Evolutionary conservation across 1,284 basidiomycete species (phyloP).

Genomic region (Cystobasidium pallidum): DNA sequence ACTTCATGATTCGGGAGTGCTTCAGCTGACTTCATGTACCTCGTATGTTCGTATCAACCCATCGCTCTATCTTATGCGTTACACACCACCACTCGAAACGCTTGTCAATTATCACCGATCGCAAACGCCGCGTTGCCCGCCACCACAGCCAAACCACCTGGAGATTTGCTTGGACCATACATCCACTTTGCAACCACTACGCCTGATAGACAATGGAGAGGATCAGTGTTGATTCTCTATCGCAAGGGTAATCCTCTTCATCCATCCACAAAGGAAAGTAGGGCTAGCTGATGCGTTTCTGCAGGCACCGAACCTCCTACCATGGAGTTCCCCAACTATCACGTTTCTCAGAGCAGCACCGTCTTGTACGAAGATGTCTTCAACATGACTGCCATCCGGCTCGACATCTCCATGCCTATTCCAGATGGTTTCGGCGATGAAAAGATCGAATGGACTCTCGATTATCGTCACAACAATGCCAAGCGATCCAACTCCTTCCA

Average conservation of each 20-base stretch:
- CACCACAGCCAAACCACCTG: conserved; percentile 37
- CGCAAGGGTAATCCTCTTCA: conserved; percentile 14
- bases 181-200: conserved; percentile 41
- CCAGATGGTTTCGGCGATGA: conserved; percentile 42
- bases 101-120: not conserved
- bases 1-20: not conserved
- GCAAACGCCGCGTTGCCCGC: not conserved
- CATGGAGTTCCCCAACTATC: conserved; percentile 27
- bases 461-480: conserved; percentile 6
- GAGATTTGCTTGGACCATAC: conserved; percentile 36
- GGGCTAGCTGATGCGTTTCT: not conserved
- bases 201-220: conserved; percentile 37
- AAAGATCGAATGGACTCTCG: conserved; percentile 36
- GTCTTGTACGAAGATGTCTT: conserved; percentile 44
- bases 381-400: conserved; percentile 43
- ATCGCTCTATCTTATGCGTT: not conserved
- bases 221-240: conserved; percentile 40
- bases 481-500: conserved; percentile 24
- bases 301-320: conserved; percentile 27
- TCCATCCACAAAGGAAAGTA: no score
- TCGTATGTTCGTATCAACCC: not conserved
- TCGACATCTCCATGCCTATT: conserved; percentile 42
- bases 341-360: conserved; percentile 23
- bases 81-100: not conserved
- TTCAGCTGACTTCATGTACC: not conserved